Base-by-base conservation (phyloP, 2,329 filamentous ascomycete genomes). In the Arthrobotrys sinensis region DNA sequence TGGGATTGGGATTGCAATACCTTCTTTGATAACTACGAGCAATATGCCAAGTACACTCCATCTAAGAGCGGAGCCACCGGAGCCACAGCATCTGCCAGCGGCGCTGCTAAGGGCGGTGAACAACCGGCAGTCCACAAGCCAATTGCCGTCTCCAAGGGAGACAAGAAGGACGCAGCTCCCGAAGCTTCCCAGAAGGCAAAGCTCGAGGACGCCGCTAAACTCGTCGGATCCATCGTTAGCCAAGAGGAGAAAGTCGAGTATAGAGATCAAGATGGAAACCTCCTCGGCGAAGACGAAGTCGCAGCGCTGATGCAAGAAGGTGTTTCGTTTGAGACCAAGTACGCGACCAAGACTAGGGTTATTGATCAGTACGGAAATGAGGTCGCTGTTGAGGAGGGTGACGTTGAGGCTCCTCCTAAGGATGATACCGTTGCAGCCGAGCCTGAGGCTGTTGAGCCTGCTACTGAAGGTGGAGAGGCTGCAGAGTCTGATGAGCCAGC, bases 1-100 rank as follows among this genome's bases (percentile, higher is more conserved):
- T 99, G 96, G 96, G 96, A 99, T 84, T 99, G 95, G 89, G 96
- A 99, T 85, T 99, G 96, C 89, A 97, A 97, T 85, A 94, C 89
- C 77, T 99, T 99, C 87, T 79, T 79, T 32, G 68, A 79, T 55
- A 73, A 43, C 28, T 77, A 77, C 48, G 73, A 77, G 36, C 48
- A 77, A 21, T 77, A 77, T n/a, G 38, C 64, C 32, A 65, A 60
- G 36, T 77, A 77, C 43, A 77, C 73, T 10, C 73, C 73, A 28
- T 28, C 73, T 19, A 77, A 77, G 57, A 45, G 64, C 32, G 70
- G 67, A 38, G 68, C 52, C 16, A 73, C 75, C 11, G 63, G 57
- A 28, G 21, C 64, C 36, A 63, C 45, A n/a, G 34, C 67, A 16
- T 38, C 71, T 40, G 40, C 64, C 28, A 66, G 66, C 50, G 38